Conservation (phyloP, 345 rosid genomes). For the Eutrema heterophyllum region DNA sequence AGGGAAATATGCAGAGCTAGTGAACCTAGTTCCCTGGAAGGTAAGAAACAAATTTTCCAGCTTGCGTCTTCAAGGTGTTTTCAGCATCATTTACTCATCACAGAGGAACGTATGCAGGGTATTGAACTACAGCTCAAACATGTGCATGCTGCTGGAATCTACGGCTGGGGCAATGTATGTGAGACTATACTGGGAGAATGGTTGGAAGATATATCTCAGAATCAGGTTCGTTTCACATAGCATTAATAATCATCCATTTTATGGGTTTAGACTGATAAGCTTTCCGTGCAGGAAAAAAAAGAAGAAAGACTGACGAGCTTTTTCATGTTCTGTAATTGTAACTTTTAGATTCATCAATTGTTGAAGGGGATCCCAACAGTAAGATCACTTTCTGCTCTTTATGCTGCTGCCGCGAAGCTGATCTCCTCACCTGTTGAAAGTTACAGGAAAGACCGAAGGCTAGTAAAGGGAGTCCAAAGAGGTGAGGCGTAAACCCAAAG, state of each 20-base stretch:
- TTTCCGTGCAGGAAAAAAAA: background rate
- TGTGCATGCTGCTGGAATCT: slow-evolving; percentile 79
- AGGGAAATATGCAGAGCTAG: slow-evolving; percentile 91
- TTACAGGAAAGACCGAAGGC: slow-evolving; percentile 77
- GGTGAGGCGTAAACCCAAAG: slow-evolving; percentile 41
- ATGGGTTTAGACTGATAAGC: slow-evolving; percentile 1
- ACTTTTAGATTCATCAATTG: slow-evolving; percentile 57
- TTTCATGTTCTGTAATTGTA: slow-evolving; percentile 3
- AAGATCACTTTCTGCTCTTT: slow-evolving; percentile 73
- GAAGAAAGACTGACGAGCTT: slow-evolving; percentile 6
- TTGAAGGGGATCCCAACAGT: slow-evolving; percentile 74
- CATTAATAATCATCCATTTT: slow-evolving; percentile 5
- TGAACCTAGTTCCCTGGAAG: slow-evolving; percentile 96
- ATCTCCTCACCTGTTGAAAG: slow-evolving; percentile 83
- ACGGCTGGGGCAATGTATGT: slow-evolving; percentile 81
- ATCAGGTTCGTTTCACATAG: slow-evolving; percentile 54
- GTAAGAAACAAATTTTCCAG: slow-evolving; percentile 33
- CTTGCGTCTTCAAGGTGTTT: slow-evolving; percentile 2
- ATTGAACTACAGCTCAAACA: slow-evolving; percentile 87
- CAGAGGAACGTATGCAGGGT: slow-evolving; percentile 57
- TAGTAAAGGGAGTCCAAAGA: slow-evolving; percentile 91
- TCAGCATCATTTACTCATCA: slow-evolving; percentile 14
- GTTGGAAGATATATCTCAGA: slow-evolving; percentile 93
- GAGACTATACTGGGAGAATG: slow-evolving; percentile 85
- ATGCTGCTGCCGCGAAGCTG: slow-evolving; percentile 73